Evolutionary conservation across 305 asterid species (phyloP).

Genomic region (Striga hermonthica): DNA sequence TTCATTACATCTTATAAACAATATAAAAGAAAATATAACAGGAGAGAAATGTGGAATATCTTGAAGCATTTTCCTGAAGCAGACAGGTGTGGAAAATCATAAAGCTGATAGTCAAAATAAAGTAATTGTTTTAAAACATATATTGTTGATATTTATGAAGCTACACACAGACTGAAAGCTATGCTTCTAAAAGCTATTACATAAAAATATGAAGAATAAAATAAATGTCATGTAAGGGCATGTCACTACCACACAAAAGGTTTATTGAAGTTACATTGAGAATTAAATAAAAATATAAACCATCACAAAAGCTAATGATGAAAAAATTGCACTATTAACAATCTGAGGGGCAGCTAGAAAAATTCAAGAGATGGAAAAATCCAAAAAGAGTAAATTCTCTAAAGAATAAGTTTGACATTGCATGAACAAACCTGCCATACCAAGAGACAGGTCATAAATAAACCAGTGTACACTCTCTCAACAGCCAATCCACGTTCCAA

Average conservation of each 20-base stretch:
- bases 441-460: conserved; percentile 92
- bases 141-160: conserved; percentile 12
- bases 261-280: neutral
- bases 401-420: conserved; percentile 24
- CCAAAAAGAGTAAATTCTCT: conserved; percentile 10
- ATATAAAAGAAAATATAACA: conserved; percentile 22
- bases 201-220: neutral
- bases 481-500: conserved; percentile 95
- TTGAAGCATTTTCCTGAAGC: conserved; percentile 14
- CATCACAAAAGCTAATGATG: neutral
- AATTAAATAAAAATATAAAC: conserved; percentile 4
- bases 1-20: too few species aligned
- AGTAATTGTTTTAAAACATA: conserved; percentile 4
- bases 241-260: conserved; percentile 17
- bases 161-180: neutral
- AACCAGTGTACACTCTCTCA: conserved; percentile 95
- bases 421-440: conserved; percentile 75
- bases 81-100: neutral
- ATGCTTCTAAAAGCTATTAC: conserved; percentile 11
- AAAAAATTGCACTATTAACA: neutral
- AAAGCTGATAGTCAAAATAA: neutral
- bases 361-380: conserved; percentile 5
- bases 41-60: conserved; percentile 2
- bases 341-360: neutral
- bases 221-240: neutral